phyloP scores from a whole-genome alignment of 2,329 filamentous ascomycete species.

The Tolypocladium guangdongense region DNA sequence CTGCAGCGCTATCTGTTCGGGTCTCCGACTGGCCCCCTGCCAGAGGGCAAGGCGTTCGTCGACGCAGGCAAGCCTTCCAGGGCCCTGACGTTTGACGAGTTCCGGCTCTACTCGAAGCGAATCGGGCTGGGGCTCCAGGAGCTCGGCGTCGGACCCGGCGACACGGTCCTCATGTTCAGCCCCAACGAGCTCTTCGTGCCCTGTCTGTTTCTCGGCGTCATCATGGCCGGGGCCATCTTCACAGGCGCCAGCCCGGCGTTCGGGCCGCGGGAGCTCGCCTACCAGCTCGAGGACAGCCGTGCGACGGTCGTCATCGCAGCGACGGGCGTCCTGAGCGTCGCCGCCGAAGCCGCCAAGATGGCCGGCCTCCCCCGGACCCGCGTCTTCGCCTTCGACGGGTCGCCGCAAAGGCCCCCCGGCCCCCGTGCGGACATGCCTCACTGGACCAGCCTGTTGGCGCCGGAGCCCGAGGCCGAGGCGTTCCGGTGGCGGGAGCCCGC shows the following conservation, averaged over 20 bases:
- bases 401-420: no score
- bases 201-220: not conserved
- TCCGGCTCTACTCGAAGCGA: not conserved
- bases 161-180: not conserved
- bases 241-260: not conserved
- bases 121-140: not conserved
- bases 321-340: not conserved
- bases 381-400: not conserved
- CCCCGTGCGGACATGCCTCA: not conserved
- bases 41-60: not conserved
- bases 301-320: not conserved
- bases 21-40: not conserved
- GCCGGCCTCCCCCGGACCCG: not conserved
- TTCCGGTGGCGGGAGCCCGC: not conserved
- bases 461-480: not conserved
- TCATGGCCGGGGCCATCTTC: not conserved
- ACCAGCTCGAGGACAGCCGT: not conserved
- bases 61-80: not conserved
- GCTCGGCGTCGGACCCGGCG: not conserved
- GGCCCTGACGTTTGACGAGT: not conserved
- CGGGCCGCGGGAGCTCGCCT: not conserved
- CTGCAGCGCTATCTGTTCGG: not conserved
- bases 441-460: not conserved
- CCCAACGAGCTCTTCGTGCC: not conserved
- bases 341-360: not conserved